These are phyloP conservation scores for Calcarisporium arbuscula DNA, from an alignment of 2,329 filamentous ascomycete species.

Conservation along the genomic window DNA sequence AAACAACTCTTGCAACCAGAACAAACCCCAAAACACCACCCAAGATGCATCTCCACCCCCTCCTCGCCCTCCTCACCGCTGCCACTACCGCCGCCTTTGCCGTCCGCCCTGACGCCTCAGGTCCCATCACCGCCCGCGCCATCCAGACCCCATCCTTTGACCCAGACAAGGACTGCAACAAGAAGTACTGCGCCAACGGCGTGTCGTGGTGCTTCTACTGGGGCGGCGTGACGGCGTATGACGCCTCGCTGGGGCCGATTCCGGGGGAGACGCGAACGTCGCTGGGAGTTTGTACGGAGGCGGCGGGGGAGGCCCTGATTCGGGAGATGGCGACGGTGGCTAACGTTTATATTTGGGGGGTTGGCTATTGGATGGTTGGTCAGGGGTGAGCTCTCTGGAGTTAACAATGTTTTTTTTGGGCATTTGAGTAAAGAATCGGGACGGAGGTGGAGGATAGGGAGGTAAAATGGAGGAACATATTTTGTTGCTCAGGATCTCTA, in stretches of 20 bases:
- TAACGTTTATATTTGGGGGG: not conserved
- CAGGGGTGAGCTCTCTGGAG: too few species aligned
- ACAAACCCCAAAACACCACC: not conserved
- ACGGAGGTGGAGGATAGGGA: too few species aligned
- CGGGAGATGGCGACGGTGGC: not conserved
- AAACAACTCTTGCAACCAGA: not conserved
- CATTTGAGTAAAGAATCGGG: too few species aligned
- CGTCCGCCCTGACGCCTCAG: not conserved
- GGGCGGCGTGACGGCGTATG: conserved; percentile 28
- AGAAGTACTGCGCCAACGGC: conserved; percentile 27
- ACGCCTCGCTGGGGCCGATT: conserved; percentile 23
- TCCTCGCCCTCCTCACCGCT: conserved; percentile 1
- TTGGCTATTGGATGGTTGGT: not conserved
- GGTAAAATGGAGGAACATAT: too few species aligned
- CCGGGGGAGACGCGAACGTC: conserved; percentile 29
- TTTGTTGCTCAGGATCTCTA: too few species aligned
- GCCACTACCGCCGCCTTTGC: not conserved
- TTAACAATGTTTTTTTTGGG: too few species aligned
- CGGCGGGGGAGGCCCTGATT: not conserved
- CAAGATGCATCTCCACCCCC: conserved; percentile 4
- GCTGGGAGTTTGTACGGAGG: conserved; percentile 17
- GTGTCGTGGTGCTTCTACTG: conserved; percentile 33
- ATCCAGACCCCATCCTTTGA: conserved; percentile 11
- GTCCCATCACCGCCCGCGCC: not conserved
- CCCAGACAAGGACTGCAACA: conserved; percentile 28